Conservation (phyloP, 192 early-diverging fungal species). For the Coemansia javaensis region DNA sequence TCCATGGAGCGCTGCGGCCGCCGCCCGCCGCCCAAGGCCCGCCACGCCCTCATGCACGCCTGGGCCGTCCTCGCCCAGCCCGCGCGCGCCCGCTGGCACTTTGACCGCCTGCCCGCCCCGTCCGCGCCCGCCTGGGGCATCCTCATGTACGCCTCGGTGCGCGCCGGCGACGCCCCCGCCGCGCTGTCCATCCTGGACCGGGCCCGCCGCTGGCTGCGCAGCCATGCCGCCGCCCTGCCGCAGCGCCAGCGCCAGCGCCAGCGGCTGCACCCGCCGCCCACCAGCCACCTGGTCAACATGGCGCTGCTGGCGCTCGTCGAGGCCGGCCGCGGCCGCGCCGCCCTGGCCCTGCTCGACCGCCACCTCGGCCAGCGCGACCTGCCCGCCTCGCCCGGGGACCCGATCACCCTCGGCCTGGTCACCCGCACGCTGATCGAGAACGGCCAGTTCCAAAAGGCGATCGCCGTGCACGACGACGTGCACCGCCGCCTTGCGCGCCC, state of each 20-base stretch:
- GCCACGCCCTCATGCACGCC: slow-evolving; percentile 18
- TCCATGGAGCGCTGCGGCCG: slow-evolving; percentile 10
- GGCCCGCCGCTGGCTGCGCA: slow-evolving; percentile 11
- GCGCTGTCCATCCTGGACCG: slow-evolving; percentile 10
- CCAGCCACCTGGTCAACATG: slow-evolving; percentile 33
- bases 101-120: slow-evolving; percentile 1
- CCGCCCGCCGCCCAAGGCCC: slow-evolving; percentile 8
- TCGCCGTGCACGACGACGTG: slow-evolving; percentile 11
- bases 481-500: slow-evolving; percentile 1
- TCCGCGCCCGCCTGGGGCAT: slow-evolving; percentile 22
- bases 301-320: slow-evolving; percentile 15
- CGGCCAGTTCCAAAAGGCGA: slow-evolving; percentile 12
- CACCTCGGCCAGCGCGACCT: slow-evolving; percentile 2
- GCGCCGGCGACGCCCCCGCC: slow-evolving; percentile 4
- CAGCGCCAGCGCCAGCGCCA: neutral
- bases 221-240: slow-evolving; percentile 2
- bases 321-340: slow-evolving; percentile 1
- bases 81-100: slow-evolving; percentile 1
- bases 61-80: slow-evolving; percentile 22
- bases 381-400: slow-evolving; percentile 14
- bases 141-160: slow-evolving; percentile 22
- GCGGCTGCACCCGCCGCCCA: neutral
- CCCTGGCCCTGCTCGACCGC: slow-evolving; percentile 16
- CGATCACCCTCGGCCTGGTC: slow-evolving; percentile 21
- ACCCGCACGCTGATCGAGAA: slow-evolving; percentile 15